Conservation (phyloP, 2,329 filamentous ascomycete species). For the Sporothrix globosa region DNA sequence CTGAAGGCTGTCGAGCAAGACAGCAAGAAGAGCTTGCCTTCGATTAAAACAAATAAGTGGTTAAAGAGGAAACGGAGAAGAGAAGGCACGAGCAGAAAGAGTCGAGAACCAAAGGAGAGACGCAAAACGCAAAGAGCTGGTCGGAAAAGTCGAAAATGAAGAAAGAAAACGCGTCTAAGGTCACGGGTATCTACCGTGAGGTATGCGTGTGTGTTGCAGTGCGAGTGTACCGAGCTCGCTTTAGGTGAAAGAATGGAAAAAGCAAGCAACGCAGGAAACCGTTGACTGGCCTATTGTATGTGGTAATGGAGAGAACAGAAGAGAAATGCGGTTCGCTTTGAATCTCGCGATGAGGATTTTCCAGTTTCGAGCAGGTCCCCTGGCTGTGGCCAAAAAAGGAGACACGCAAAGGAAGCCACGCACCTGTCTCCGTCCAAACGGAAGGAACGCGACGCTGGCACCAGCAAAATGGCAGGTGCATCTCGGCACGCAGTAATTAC, state of each 20-base stretch:
- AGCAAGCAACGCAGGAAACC: conserved; percentile 22
- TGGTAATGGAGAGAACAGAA: neutral
- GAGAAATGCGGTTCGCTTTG: conserved; percentile 16
- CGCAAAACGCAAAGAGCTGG: conserved; percentile 5
- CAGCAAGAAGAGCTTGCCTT: conserved; percentile 10
- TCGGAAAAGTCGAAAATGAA: conserved; percentile 4
- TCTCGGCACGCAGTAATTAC: conserved; percentile 8
- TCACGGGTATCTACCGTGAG: conserved; percentile 22
- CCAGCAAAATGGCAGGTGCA: conserved; percentile 27
- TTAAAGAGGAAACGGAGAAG: conserved; percentile 11
- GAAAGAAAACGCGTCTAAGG: conserved; percentile 29
- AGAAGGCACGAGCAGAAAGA: conserved; percentile 27
- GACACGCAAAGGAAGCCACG: conserved; percentile 23
- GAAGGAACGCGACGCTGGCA: conserved; percentile 27
- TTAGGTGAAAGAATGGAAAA: neutral
- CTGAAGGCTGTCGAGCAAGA: neutral
- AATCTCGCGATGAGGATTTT: conserved; percentile 24
- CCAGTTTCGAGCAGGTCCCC: conserved; percentile 22
- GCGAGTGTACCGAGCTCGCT: conserved; percentile 13
- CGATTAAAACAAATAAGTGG: conserved; percentile 28
- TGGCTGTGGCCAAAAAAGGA: conserved; percentile 21
- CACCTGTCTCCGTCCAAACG: conserved; percentile 5
- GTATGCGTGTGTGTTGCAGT: neutral
- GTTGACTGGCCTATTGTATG: conserved; percentile 7
- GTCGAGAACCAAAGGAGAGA: conserved; percentile 18